These are phyloP conservation scores for Myxozyma vanderwaltii DNA, from an alignment of 805 yeast species.

Conservation along the genomic window DNA sequence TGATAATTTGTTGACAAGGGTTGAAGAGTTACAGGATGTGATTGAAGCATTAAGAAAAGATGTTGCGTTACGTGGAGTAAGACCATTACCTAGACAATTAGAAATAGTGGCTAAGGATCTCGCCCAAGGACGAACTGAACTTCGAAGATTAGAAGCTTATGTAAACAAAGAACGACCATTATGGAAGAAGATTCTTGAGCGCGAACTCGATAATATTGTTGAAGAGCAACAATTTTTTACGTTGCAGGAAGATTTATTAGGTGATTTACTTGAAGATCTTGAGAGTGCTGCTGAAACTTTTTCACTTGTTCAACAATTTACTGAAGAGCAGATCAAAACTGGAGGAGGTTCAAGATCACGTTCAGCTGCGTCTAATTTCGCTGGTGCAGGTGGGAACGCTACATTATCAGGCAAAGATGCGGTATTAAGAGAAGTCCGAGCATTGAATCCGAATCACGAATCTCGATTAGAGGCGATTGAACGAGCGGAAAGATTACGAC, in stretches of 20 bases:
- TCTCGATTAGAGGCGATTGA: slow-evolving; percentile 84
- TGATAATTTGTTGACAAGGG: slow-evolving; percentile 69
- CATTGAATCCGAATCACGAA: slow-evolving; percentile 81
- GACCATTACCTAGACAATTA: slow-evolving; percentile 75
- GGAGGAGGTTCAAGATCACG: slow-evolving; percentile 7
- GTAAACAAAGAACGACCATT: slow-evolving; percentile 72
- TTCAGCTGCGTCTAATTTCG: slow-evolving; percentile 42
- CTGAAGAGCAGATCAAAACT: slow-evolving; percentile 60
- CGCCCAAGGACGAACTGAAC: slow-evolving; percentile 53
- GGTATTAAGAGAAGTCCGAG: slow-evolving; percentile 73
- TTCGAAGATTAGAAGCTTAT: slow-evolving; percentile 59
- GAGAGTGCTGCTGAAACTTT: slow-evolving; percentile 80
- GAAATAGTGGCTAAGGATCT: slow-evolving; percentile 67
- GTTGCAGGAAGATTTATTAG: slow-evolving; percentile 81
- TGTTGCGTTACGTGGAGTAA: slow-evolving; percentile 87
- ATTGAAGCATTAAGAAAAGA: slow-evolving; percentile 88
- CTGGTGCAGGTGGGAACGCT: slow-evolving; percentile 36
- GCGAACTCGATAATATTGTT: slow-evolving; percentile 83
- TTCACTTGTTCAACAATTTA: slow-evolving; percentile 75
- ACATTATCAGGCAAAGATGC: slow-evolving; percentile 61
- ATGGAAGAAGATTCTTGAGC: slow-evolving; percentile 92
- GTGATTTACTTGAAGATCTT: slow-evolving; percentile 78
- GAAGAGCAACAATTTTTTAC: slow-evolving; percentile 93
- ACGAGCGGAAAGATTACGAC: slow-evolving; percentile 79
- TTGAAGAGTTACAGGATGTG: slow-evolving; percentile 89